These are phyloP conservation scores for Cokeromyces recurvatus DNA, from an alignment of 371 early-diverging fungal genomes.

Conservation along the genomic window DNA sequence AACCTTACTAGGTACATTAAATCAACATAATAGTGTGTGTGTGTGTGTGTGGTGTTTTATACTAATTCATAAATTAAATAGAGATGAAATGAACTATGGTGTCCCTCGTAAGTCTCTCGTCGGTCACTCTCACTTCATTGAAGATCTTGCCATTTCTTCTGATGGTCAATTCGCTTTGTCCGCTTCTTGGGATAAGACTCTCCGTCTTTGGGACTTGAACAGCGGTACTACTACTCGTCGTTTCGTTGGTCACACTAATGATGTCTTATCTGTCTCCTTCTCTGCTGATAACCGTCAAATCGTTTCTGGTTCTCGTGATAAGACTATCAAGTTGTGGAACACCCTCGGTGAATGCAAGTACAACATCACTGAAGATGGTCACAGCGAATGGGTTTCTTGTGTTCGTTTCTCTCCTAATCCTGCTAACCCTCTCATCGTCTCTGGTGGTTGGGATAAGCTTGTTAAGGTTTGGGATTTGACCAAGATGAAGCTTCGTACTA, in stretches of 20 bases:
- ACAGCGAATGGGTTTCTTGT: conserved; percentile 96
- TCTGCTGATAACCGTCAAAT: conserved; percentile 97
- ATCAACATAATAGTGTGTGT: background rate
- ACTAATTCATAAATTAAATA: background rate
- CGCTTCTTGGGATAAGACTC: conserved; percentile 33
- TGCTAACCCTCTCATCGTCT: conserved; percentile 91
- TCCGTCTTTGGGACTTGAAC: background rate
- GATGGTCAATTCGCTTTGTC: conserved; percentile 95
- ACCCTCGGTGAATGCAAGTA: conserved; percentile 97
- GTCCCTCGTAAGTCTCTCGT: conserved; percentile 77
- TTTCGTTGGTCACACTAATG: conserved; percentile 75
- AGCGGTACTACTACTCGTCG: background rate
- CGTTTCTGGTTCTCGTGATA: conserved; percentile 94
- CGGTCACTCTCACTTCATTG: conserved; percentile 96
- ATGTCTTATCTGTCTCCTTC: conserved; percentile 95
- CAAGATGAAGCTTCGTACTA: conserved; percentile 94
- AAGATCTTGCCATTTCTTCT: conserved; percentile 91
- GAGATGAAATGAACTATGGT: conserved; percentile 86
- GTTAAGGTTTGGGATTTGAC: conserved; percentile 98
- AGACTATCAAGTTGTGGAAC: conserved; percentile 98
- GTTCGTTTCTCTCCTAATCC: conserved; percentile 98
- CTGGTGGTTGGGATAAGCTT: conserved; percentile 97
- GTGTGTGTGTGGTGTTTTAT: background rate
- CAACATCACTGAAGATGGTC: conserved; percentile 86
- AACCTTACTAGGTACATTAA: conserved; percentile 61